phyloP scores from a whole-genome alignment of 2,329 filamentous ascomycete species.

The Penicillium sp. region DNA sequence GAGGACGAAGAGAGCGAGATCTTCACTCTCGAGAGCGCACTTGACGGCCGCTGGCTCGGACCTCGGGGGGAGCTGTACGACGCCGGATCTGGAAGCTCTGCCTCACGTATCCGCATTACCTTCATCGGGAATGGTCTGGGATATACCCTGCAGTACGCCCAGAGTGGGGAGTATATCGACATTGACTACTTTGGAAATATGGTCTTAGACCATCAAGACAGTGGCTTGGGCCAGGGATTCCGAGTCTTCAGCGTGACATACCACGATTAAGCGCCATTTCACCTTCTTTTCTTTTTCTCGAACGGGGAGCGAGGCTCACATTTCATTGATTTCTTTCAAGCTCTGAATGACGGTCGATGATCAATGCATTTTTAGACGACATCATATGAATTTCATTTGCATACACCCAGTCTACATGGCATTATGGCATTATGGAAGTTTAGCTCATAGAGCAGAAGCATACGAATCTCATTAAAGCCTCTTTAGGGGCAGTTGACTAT shows the following conservation, averaged over 20 bases:
- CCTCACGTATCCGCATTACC: conserved; percentile 35
- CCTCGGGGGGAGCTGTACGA: not conserved
- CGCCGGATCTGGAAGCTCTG: conserved; percentile 8
- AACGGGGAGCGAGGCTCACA: not conserved
- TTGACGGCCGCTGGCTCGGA: conserved; percentile 47
- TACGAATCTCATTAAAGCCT: not conserved
- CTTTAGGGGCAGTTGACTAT: not conserved
- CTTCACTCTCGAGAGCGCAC: conserved; percentile 48
- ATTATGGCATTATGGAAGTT: not conserved
- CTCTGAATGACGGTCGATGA: not conserved
- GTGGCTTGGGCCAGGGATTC: not conserved
- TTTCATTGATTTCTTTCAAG: not conserved
- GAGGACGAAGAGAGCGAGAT: conserved; percentile 35
- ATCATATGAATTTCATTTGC: not conserved
- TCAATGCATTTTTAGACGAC: not conserved
- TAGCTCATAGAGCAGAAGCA: not conserved
- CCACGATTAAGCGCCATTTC: not conserved
- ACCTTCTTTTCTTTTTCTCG: not conserved
- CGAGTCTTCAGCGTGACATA: not conserved
- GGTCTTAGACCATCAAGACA: not conserved
- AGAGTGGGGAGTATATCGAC: conserved; percentile 27
- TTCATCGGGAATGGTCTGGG: conserved; percentile 43
- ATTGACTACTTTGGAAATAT: conserved; percentile 3
- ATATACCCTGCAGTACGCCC: conserved; percentile 36
- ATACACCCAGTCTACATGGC: not conserved